phyloP scores from a whole-genome alignment of 192 early-diverging fungal species.

The Umbelopsis vinacea region DNA sequence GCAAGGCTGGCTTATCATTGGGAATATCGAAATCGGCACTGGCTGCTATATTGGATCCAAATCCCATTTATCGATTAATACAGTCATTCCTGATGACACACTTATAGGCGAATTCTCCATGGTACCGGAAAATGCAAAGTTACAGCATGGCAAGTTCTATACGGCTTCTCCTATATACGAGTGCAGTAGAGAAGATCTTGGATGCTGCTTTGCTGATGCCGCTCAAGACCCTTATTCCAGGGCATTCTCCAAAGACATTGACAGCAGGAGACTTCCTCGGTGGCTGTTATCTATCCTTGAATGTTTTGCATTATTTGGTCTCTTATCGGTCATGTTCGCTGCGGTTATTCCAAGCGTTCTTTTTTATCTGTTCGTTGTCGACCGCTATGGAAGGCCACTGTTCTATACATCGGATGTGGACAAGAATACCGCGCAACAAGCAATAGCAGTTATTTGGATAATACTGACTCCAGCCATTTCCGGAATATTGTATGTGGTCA shows the following conservation, averaged over 20 bases:
- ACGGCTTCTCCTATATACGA: not conserved
- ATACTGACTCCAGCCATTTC: not conserved
- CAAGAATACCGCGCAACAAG: not conserved
- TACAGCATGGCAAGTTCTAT: not conserved
- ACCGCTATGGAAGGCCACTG: not conserved
- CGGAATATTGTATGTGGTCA: not conserved
- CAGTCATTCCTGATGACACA: not conserved
- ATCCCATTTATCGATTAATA: not conserved
- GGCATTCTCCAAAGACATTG: not conserved
- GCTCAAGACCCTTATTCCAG: not conserved
- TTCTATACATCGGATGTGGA: not conserved
- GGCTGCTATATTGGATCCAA: conserved; percentile 2
- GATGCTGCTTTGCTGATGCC: not conserved
- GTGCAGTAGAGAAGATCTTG: not conserved
- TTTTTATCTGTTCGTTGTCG: not conserved
- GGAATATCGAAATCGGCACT: not conserved
- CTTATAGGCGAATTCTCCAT: not conserved
- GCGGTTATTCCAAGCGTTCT: not conserved
- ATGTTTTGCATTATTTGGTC: not conserved
- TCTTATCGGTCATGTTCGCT: not conserved
- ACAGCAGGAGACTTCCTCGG: not conserved
- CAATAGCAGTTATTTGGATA: not conserved
- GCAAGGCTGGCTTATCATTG: conserved; percentile 1
- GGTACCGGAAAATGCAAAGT: not conserved
- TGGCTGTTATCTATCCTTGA: not conserved